A percentile compares a stretch with the other conserved stretches of the same genome.
Evolutionary conservation across 1,139 yeast genomes (phyloP).

Genomic region (Hyphopichia pseudoburtonii): DNA sequence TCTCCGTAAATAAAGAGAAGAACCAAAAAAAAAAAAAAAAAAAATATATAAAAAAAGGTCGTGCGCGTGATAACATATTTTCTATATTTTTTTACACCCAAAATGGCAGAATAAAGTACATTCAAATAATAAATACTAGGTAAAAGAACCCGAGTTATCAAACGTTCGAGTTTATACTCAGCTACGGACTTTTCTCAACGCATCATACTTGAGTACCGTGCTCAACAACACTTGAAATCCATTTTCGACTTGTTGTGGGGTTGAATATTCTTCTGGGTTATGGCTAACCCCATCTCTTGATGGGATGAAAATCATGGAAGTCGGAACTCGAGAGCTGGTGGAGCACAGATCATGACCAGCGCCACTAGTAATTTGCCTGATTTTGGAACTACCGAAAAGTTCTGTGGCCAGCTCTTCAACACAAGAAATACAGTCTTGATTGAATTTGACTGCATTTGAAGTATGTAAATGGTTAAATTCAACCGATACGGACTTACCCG

Average conservation of each 20-base stretch:
- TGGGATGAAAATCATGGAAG: conserved; percentile 76
- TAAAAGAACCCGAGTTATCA: too few relatives aligned
- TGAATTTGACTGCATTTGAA: conserved; percentile 58
- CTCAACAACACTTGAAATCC: conserved; percentile 61
- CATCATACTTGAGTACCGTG: conserved; percentile 58
- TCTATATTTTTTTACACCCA: too few relatives aligned
- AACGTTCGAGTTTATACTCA: neutral
- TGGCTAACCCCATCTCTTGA: conserved; percentile 70
- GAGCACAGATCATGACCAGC: conserved; percentile 76
- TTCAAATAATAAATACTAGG: too few relatives aligned
- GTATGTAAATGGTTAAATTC: conserved; percentile 42
- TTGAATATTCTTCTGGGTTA: conserved; percentile 63
- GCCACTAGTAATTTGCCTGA: conserved; percentile 56
- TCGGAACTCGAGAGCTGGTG: conserved; percentile 56
- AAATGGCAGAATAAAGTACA: too few relatives aligned
- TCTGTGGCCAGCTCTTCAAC: conserved; percentile 53
- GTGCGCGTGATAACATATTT: neutral
- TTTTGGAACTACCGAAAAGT: conserved; percentile 43
- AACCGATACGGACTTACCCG: conserved; percentile 21
- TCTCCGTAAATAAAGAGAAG: too few relatives aligned
- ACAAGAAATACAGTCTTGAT: conserved; percentile 47
- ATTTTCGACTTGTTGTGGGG: conserved; percentile 59
- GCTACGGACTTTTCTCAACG: conserved; percentile 9
- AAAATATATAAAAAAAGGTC: too few relatives aligned
- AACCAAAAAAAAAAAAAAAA: too few relatives aligned